Base-by-base conservation (phyloP, 768 basidiomycete genomes). In the Sistotremastrum niveocremeum region DNA sequence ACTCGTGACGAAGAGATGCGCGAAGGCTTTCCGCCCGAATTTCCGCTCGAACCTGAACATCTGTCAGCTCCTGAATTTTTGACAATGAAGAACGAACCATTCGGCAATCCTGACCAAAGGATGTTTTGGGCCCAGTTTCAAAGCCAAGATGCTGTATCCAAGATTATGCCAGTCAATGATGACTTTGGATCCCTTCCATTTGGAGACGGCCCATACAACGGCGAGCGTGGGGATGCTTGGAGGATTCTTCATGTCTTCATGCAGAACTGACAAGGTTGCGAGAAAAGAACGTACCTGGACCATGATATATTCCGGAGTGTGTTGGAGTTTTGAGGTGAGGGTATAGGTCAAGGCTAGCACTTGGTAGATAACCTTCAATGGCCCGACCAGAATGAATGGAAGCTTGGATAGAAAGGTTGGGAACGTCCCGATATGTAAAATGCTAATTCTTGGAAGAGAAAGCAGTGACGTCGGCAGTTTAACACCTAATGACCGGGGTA, bases 91-190 rank as follows among this genome's bases (percentile, higher is more conserved):
- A 10, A 60, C 66, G 34, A 52, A 94, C 94, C 73, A 73, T 64
- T 75, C 77, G 0, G 88, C 83, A 20, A 94, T 57, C 51, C 61
- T 71, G 37, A 94, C 88, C 50, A 93, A 70, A 0, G 69, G 60
- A 58, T 90, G 85, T 0, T 61, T 58, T 1, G 67, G 48, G 0
- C 89, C 85, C n/a, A 91, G 65, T 54, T 78, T 82, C 52, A 99
- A 62, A 1, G 83, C 84, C 41, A 99, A 74, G 40, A 98, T 90
- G 51, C 80, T 94, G 60, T 89, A 91, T 11, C 95, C 95, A 29
- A 94, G 74, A 61, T 99, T 99, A 60, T 99, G 95, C 95, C 95
- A 99, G 64, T 99, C 95, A 46, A 99, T 91, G 49, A 99, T 85
- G 52, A 99, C 68, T 55, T 85, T 88, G 52, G 81, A 82, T 3